A percentile compares a stretch with the other conserved stretches of the same genome.
Evolutionary conservation across 2,329 filamentous ascomycete genomes (phyloP).

Genomic region (Neonectria faginata): DNA sequence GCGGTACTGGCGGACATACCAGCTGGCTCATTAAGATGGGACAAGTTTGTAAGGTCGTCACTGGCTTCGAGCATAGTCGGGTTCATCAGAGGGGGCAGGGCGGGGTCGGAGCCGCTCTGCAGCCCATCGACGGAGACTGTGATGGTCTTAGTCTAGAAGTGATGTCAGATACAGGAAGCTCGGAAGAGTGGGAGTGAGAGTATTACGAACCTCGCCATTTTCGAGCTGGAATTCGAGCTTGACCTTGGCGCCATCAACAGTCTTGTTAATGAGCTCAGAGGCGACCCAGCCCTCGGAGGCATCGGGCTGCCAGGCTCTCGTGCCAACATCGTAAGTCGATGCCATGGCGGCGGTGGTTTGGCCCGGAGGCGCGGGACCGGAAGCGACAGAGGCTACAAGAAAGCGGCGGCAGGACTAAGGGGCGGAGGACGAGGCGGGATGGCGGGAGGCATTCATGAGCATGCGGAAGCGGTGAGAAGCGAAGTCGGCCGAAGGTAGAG

Average conservation of each 20-base stretch:
- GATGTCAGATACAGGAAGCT: neutral
- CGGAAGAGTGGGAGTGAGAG: neutral
- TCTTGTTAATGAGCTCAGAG: constrained; percentile 91
- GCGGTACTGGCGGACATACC: constrained; percentile 65
- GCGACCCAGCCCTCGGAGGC: constrained; percentile 95
- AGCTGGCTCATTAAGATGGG: constrained; percentile 97
- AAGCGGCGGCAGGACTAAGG: constrained; percentile 39
- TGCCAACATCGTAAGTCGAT: constrained; percentile 95
- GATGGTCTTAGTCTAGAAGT: constrained; percentile 74
- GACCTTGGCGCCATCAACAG: constrained; percentile 85
- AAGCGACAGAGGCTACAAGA: constrained; percentile 39
- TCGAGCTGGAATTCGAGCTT: constrained; percentile 88
- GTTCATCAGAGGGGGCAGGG: constrained; percentile 95
- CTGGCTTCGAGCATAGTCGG: constrained; percentile 98
- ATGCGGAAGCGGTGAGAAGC: constrained; percentile 33
- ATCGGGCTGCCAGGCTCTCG: constrained; percentile 98
- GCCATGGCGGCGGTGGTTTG: constrained; percentile 72
- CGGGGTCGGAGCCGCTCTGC: constrained; percentile 79
- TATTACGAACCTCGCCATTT: constrained; percentile 82
- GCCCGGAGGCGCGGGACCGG: constrained; percentile 45
- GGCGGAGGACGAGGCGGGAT: constrained; percentile 34
- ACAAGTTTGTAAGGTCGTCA: constrained; percentile 96
- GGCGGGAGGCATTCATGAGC: constrained; percentile 49
- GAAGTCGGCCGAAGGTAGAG: constrained; percentile 33
- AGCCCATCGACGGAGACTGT: constrained; percentile 82